These are phyloP conservation scores for Tolypocladium tundrense DNA, from an alignment of 2,329 filamentous ascomycete species.

Conservation along the genomic window DNA sequence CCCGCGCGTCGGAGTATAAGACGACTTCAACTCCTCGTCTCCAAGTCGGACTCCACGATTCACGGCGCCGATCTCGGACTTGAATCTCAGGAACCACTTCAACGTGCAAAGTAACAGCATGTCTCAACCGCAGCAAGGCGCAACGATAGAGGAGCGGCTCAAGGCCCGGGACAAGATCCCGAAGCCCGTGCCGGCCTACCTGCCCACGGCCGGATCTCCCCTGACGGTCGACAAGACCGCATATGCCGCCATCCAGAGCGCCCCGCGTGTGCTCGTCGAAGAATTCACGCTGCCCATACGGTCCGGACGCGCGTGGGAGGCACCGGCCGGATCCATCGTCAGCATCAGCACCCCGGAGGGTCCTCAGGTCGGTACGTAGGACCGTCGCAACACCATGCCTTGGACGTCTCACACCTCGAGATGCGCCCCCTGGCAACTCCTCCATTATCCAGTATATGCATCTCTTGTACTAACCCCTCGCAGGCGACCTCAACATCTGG, in stretches of 20 bases:
- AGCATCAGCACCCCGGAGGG: constrained; percentile 67
- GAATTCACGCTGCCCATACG: constrained; percentile 61
- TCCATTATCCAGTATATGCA: neutral
- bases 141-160: constrained; percentile 24
- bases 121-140: constrained; percentile 3
- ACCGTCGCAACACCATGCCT: no score
- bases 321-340: constrained; percentile 56
- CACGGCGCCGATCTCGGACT: neutral
- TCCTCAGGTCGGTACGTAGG: constrained; percentile 54
- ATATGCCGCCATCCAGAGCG: constrained; percentile 52
- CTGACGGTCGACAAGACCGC: constrained; percentile 31
- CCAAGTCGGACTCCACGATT: neutral
- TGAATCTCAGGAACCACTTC: neutral
- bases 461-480: neutral
- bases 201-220: constrained; percentile 30
- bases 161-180: constrained; percentile 32
- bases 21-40: neutral
- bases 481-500: constrained; percentile 75
- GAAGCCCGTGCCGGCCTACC: constrained; percentile 38
- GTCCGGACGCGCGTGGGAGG: constrained; percentile 63
- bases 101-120: constrained; percentile 1
- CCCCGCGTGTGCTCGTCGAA: constrained; percentile 28
- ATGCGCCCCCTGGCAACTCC: neutral
- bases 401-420: neutral
- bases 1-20: neutral